Percentiles rank a stretch among this genome's conserved stretches.
Evolutionary conservation across 2,329 filamentous ascomycete genomes (phyloP).

Genomic region (Emmonsia crescens): DNA sequence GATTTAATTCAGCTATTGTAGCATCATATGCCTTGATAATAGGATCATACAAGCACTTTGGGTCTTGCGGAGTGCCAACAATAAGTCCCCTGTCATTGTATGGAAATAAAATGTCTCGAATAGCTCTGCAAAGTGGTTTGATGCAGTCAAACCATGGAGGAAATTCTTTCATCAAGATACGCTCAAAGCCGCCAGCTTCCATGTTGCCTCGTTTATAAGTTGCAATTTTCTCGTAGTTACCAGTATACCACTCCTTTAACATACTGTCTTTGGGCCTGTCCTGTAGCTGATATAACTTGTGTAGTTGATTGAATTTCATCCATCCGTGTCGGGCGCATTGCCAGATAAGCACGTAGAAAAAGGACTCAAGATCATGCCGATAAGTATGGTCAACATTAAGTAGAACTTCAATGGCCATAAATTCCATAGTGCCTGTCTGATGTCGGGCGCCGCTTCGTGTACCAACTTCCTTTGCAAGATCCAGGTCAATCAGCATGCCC

Average conservation of each 20-base stretch:
- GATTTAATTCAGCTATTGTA: no score
- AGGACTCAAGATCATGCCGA: constrained; percentile 24
- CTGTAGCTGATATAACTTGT: no score
- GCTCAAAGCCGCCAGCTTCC: not conserved
- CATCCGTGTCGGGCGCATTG: not conserved
- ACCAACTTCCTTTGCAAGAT: constrained; percentile 22
- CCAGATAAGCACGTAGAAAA: constrained; percentile 20
- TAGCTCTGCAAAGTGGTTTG: not conserved
- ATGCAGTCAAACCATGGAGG: not conserved
- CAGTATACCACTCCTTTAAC: not conserved
- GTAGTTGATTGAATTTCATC: not conserved
- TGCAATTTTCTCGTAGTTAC: not conserved
- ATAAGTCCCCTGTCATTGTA: not conserved
- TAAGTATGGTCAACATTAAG: constrained; percentile 22
- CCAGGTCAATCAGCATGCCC: constrained; percentile 28
- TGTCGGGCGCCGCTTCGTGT: constrained; percentile 7
- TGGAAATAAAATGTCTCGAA: not conserved
- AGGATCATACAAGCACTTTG: not conserved
- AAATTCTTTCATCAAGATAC: not conserved
- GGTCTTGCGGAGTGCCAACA: not conserved
- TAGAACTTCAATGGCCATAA: constrained; percentile 28
- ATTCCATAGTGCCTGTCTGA: constrained; percentile 17
- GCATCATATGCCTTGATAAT: not conserved
- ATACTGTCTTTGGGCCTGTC: not conserved
- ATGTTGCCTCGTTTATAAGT: not conserved